Evolutionary conservation across 192 early-diverging fungal species (phyloP), one percentile per base, ranked within the genome.

Genomic region (Thoreauomyces humboldtii): DNA sequence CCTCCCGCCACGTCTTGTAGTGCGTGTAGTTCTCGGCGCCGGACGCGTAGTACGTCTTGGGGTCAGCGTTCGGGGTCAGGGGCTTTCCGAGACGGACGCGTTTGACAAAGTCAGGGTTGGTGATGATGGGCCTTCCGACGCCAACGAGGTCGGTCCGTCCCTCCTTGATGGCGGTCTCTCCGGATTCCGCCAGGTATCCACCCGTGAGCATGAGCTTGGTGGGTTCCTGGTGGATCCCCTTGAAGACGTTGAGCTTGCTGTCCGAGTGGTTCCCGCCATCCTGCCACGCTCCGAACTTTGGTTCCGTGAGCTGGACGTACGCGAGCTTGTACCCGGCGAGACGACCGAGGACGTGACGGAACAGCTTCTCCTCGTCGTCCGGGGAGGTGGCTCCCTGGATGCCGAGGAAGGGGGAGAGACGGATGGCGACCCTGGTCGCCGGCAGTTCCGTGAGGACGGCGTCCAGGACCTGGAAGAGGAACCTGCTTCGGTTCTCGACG

Each of bases 401-500:
- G 21, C 52, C 43, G n/a, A n/a, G n/a, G 41, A 44, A 77, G 2
- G 77, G 77, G 4, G 70, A 59, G 12, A 75, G 48, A 27, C 70
- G 64, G 46, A 78, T 70, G 9, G 66, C 70, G 48, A 69, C 66
- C 2, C 64, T 43, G 27, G 53, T 43, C 36, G 66, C 54, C 22
- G 63, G 69, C 14, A 33, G 15, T 2, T 36, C 54, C 25, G 29
- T 27, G 32, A 69, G 84, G 27, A 21, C n/a, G 7, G 58, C 58
- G 1, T 60, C 36, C 19, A 60, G 22, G 0, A 68, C 59, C 47
- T 72, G 69, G 19, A 81, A 14, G 3, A 75, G 57, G 59, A 81
- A 77, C 4, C 80, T 48, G 37, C 56, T 47, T 38, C 95, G 88
- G 80, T 98, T 95, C 60, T 93, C 89, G 29, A 96, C 82, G 4